Conservation (phyloP, 2,329 filamentous ascomycete genomes). For the Trichophyton verrucosum region DNA sequence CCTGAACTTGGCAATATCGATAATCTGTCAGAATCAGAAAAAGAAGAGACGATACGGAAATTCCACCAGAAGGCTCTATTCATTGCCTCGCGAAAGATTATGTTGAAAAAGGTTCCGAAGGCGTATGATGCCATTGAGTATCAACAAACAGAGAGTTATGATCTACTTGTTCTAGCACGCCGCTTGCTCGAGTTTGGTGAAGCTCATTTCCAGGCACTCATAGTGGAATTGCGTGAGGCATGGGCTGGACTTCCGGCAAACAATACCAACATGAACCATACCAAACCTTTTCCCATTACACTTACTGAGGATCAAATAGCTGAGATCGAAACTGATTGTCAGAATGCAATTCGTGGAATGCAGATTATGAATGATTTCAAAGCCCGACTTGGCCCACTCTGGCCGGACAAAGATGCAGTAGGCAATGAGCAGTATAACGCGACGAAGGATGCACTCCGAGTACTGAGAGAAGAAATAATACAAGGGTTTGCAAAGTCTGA, state of each 20-base stretch:
- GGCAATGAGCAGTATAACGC: constrained; percentile 8
- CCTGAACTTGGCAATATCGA: constrained; percentile 1
- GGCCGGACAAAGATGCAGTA: constrained; percentile 10
- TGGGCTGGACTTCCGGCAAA: constrained; percentile 5
- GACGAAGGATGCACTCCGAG: constrained; percentile 6
- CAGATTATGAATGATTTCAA: constrained; percentile 7
- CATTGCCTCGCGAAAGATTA: constrained; percentile 7
- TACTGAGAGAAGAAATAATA: constrained; percentile 6
- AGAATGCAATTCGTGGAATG: constrained; percentile 5
- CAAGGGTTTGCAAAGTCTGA: constrained; percentile 5
- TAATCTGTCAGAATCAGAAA: constrained; percentile 2
- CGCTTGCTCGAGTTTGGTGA: constrained; percentile 9
- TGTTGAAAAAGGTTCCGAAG: constrained; percentile 2
- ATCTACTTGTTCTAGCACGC: constrained; percentile 7
- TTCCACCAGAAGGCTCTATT: constrained; percentile 8
- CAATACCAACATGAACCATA: background rate
- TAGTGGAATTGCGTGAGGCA: constrained; percentile 1
- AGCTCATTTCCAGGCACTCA: constrained; percentile 7
- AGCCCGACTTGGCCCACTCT: constrained; percentile 8
- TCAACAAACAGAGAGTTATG: constrained; percentile 5
- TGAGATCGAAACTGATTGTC: constrained; percentile 4
- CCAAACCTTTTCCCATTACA: background rate
- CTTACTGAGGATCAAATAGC: constrained; percentile 1
- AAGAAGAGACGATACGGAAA: background rate
- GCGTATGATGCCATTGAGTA: constrained; percentile 7